These are phyloP conservation scores for Lactuca sativa DNA, from an alignment of 129 eudicot genomes.

Conservation along the genomic window DNA sequence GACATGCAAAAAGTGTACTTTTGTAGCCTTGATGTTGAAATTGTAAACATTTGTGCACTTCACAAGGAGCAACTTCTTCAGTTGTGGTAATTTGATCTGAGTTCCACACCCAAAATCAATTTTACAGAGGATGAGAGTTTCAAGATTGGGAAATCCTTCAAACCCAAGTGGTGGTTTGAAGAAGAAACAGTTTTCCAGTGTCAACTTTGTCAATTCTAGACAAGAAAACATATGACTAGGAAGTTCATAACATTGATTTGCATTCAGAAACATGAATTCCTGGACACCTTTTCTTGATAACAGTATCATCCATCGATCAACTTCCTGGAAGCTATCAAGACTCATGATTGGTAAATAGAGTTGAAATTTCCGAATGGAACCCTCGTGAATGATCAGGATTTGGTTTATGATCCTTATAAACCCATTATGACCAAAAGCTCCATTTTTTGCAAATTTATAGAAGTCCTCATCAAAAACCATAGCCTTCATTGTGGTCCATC, in stretches of 20 bases:
- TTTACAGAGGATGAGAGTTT: neutral
- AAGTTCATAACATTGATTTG: neutral
- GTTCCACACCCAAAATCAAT: constrained; percentile 5
- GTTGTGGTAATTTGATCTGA: constrained; percentile 11
- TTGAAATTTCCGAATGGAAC: neutral
- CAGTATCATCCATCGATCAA: neutral
- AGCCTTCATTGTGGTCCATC: constrained; percentile 11
- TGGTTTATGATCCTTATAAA: constrained; percentile 13
- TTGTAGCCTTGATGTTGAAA: constrained; percentile 11
- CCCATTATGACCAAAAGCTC: neutral
- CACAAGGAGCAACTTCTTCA: neutral
- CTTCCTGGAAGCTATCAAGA: too few relatives aligned
- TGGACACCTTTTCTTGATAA: neutral
- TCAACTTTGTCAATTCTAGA: neutral
- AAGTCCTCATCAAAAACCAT: neutral
- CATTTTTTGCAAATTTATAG: neutral
- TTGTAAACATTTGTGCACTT: constrained; percentile 11
- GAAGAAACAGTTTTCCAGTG: neutral
- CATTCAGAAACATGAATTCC: neutral
- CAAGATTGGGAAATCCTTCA: constrained; percentile 19
- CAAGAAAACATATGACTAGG: constrained; percentile 6
- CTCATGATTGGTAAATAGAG: neutral
- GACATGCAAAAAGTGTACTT: neutral
- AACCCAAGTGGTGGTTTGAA: constrained; percentile 17
- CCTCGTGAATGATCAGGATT: too few relatives aligned